Evolutionary conservation across 371 early-diverging fungal genomes (phyloP).

Genomic region (Actinomortierella wolfii): DNA sequence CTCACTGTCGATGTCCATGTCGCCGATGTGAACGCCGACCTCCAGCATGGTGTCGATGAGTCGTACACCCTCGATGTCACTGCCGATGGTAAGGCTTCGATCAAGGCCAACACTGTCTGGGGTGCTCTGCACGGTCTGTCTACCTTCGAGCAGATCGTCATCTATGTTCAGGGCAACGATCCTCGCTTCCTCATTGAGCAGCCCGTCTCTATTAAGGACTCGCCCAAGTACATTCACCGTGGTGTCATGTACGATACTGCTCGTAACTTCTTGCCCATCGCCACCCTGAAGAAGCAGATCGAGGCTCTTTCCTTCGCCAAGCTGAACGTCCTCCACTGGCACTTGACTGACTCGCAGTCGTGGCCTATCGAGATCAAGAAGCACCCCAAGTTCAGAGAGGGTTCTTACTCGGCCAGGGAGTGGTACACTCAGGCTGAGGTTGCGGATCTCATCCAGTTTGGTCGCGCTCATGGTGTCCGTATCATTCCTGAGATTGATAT

Average conservation of each 20-base stretch:
- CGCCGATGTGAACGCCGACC: conserved; percentile 43
- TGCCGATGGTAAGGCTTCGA: conserved; percentile 49
- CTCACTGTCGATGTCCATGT: conserved; percentile 7
- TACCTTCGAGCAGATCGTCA: conserved; percentile 75
- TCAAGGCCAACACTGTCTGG: conserved; percentile 70
- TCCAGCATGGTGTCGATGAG: conserved; percentile 64
- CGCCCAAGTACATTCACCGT: conserved; percentile 73
- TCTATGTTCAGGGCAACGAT: conserved; percentile 42
- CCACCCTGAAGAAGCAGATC: conserved; percentile 62
- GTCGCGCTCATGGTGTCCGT: conserved; percentile 74
- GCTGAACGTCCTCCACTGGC: conserved; percentile 88
- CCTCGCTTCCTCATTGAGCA: conserved; percentile 32
- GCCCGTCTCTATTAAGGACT: conserved; percentile 71
- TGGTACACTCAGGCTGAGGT: conserved; percentile 69
- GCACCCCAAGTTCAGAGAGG: conserved; percentile 69
- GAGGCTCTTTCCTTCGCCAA: conserved; percentile 83
- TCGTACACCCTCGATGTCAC: conserved; percentile 68
- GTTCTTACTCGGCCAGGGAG: conserved; percentile 61
- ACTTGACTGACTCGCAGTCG: conserved; percentile 78
- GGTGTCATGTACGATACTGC: conserved; percentile 79
- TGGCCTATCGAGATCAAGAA: conserved; percentile 72
- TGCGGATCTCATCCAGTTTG: conserved; percentile 61
- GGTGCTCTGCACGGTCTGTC: conserved; percentile 80
- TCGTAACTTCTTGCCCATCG: conserved; percentile 76
- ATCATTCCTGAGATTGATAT: conserved; percentile 81